phyloP scores from a whole-genome alignment of 495 filamentous ascomycete genomes.

The Penicillium nucicola region DNA sequence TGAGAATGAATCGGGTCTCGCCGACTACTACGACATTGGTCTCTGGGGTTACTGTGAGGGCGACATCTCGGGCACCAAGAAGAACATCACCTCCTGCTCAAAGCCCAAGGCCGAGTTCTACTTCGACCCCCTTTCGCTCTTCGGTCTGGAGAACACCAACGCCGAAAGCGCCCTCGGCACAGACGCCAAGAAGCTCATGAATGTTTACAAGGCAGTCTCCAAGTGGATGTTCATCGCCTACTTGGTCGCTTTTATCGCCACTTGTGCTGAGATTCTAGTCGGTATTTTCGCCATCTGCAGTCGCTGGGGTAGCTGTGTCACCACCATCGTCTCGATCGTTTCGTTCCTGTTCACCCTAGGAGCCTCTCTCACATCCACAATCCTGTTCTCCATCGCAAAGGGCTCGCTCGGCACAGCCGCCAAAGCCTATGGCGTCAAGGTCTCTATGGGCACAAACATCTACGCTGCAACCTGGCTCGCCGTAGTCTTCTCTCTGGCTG shows the following conservation, averaged over 20 bases:
- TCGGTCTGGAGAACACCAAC: constrained; percentile 55
- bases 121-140: constrained; percentile 68
- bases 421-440: constrained; percentile 62
- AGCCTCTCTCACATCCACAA: constrained; percentile 53
- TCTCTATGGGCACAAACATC: constrained; percentile 62
- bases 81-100: constrained; percentile 50
- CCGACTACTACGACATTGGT: constrained; percentile 75
- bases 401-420: constrained; percentile 58
- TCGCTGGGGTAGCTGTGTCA: constrained; percentile 69
- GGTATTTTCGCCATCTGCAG: constrained; percentile 67
- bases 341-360: constrained; percentile 56
- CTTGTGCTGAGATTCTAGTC: constrained; percentile 64
- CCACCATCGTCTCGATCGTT: constrained; percentile 68
- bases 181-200: constrained; percentile 60
- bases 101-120: constrained; percentile 62
- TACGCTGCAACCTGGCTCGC: constrained; percentile 73
- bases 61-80: constrained; percentile 46
- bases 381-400: constrained; percentile 59
- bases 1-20: constrained; percentile 54
- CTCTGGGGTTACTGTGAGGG: constrained; percentile 87
- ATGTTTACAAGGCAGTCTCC: constrained; percentile 65
- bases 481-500: constrained; percentile 68
- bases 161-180: constrained; percentile 59
- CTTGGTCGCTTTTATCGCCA: constrained; percentile 65
- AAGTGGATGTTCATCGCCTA: constrained; percentile 81